Base-by-base conservation (phyloP, 1,139 yeast species). In the Taphrina confusa region DNA sequence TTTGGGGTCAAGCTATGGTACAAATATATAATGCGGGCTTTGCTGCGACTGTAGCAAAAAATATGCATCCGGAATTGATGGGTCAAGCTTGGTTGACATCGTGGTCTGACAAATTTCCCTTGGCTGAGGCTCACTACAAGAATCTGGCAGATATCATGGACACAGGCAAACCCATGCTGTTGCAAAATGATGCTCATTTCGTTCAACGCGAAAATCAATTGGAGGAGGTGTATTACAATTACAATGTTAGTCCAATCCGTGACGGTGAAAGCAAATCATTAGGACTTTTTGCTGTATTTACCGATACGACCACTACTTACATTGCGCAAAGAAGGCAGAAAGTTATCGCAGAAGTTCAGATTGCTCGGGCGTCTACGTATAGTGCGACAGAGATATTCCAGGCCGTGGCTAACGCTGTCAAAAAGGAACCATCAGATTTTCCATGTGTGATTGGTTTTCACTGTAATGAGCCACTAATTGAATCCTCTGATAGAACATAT, bases 51-150 rank as follows among this genome's bases (percentile, higher is more conserved):
- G 23, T 22, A 12, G 52, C 42, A 4, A 27, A 22, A 22, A 20
- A 47, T 12, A 27, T 8, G 11, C 52, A 47, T 33, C 52, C 52
- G 11, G 42, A 25, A n/a, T 18, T 33, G 18, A 47, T 47, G 52
- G 52, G 52, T 9, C 31, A 45, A 14, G 9, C 23, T 12, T 45
- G 50, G 50, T 3, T 14, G 12, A 25, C 27, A 3, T 22, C 50
- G 23, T 45, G 50, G 50, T 18, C 27, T n/a, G 8, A 22, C 11
- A n/a, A 16, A 12, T 25, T 27, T 4, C 25, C 34, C 2, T 34
- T 28, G 14, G 5, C 5, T 6, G 23, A 45, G 25, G 11, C 5
- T 5, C 18, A 23, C 18, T 23, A 42, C 20, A 18, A 5, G 5
- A 5, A 8, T 12, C 31, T 42, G 16, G 6, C 6, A 25, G 30